These are phyloP conservation scores for Suhomyces atakaporum DNA, from an alignment of 1,139 yeast species.

Conservation along the genomic window DNA sequence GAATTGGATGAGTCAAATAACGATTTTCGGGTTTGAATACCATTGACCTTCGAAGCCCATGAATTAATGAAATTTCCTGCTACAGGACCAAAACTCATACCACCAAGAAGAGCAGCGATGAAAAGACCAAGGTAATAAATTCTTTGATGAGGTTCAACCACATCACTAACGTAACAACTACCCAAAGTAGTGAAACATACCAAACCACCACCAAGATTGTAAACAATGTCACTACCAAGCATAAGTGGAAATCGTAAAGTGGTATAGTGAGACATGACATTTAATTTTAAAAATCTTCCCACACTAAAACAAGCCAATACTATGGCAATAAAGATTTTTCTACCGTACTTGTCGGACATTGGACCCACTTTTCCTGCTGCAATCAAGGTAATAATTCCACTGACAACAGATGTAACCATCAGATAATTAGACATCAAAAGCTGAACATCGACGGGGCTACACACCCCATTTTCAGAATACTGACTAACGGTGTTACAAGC, in stretches of 20 bases:
- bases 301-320: constrained; percentile 24
- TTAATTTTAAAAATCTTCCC: constrained; percentile 28
- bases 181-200: constrained; percentile 52
- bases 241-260: constrained; percentile 34
- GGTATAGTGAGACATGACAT: constrained; percentile 32
- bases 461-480: constrained; percentile 14
- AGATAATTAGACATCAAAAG: constrained; percentile 39
- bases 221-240: constrained; percentile 40
- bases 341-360: constrained; percentile 65
- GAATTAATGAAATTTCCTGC: constrained; percentile 43
- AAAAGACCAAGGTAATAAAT: constrained; percentile 57
- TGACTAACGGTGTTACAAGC: constrained; percentile 35
- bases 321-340: constrained; percentile 48
- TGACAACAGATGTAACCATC: constrained; percentile 29
- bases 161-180: constrained; percentile 66
- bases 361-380: constrained; percentile 56
- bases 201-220: constrained; percentile 58
- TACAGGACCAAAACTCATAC: constrained; percentile 66
- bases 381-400: constrained; percentile 34
- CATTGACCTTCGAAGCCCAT: constrained; percentile 3
- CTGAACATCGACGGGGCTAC: constrained; percentile 39
- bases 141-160: constrained; percentile 56
- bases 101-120: constrained; percentile 59
- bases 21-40: background rate
- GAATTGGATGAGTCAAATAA: constrained; percentile 5